These are phyloP conservation scores for Flaveria robusta DNA, from an alignment of 129 eudicot species.

Conservation along the genomic window DNA sequence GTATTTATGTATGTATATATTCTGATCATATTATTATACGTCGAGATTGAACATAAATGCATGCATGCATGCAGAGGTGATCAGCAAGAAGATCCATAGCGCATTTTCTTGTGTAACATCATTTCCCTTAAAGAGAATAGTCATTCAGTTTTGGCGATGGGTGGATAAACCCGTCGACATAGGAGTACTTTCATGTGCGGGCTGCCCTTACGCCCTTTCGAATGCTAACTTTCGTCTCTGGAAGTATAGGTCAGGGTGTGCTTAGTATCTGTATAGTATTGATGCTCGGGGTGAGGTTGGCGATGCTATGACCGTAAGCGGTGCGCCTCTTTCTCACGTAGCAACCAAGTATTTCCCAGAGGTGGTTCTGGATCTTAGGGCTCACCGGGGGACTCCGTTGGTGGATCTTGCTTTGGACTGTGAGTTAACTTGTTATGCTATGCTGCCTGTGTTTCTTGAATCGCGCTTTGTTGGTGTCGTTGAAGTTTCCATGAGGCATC, in stretches of 20 bases:
- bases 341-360: background rate
- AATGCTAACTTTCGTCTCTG: background rate
- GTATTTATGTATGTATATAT: no score
- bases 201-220: background rate
- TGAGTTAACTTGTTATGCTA: background rate
- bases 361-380: slow-evolving; percentile 15
- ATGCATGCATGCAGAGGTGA: background rate
- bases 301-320: background rate
- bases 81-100: background rate
- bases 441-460: slow-evolving; percentile 13
- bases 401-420: slow-evolving; percentile 5
- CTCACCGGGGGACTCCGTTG: background rate
- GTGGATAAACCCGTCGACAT: background rate
- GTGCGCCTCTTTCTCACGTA: background rate
- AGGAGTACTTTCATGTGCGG: background rate
- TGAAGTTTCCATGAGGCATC: background rate
- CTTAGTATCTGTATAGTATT: background rate
- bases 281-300: background rate
- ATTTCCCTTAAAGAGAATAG: background rate
- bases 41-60: background rate
- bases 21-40: no score
- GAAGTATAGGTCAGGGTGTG: background rate
- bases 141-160: slow-evolving; percentile 9
- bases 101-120: background rate
- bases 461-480: background rate